Evolutionary conservation across 129 eudicot species (phyloP), one percentile per base, ranked within the genome.

Genomic region (Apium graveolens): DNA sequence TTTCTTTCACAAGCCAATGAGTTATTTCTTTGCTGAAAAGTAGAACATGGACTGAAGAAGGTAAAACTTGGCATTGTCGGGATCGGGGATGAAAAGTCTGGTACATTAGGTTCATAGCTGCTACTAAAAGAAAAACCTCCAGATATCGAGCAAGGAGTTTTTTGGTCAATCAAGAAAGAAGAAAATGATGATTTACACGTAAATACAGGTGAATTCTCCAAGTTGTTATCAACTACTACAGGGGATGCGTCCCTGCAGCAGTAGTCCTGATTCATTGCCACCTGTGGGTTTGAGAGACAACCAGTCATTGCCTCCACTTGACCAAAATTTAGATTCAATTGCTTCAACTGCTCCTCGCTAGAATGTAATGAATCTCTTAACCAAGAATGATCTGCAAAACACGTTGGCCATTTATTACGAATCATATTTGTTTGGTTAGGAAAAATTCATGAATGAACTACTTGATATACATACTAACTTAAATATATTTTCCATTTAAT

Each of bases 171-270:
- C 39, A 87, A 76, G 83, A 93, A 88, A 46, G 96, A 66, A 42
- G 96, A 90, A 80, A 93, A 90, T 0, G 96, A 93, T 7, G 98
- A 87, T 79, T 83, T 86, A 87, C 84, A 86, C 21, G 92, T 78
- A 70, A 70, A 37, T 70, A 70, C 74, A 2, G 74, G 74, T 70
- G 74, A 70, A 70, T 16, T 76, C 35, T 91, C 90, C 34, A 89
- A 89, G 80, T 96, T 90, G 63, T 88, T 87, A 66, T 66, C 39
- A 31, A 32, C 11, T 65, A 65, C 70, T 32, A 24, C 10, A 66
- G 72, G 38, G 39, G 41, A 66, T 66, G 4, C 72, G 9, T 66
- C 72, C 32, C 72, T 66, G 72, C 1, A 66, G 39, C 34, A 27
- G 72, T 66, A 65, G 83, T 90, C 96, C 70, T 79, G 86, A 57